Percentiles rank a stretch among this genome's conserved stretches.
These are phyloP conservation scores for Phanerochaete sordida DNA, from an alignment of 768 basidiomycete species.

Conservation along the genomic window DNA sequence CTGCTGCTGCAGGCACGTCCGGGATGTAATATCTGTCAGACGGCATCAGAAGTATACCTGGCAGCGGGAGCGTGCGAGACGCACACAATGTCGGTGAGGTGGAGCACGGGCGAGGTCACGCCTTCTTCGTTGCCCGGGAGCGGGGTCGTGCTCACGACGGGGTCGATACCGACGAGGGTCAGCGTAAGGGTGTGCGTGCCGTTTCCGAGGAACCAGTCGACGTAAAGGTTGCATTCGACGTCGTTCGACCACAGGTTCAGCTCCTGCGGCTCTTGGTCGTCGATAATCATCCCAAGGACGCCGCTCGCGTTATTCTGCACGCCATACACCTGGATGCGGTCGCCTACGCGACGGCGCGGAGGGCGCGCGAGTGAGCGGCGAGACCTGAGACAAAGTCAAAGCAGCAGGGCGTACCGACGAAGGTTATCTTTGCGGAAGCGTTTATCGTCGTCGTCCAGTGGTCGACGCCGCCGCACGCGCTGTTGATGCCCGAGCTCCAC, in stretches of 20 bases:
- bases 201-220: constrained; percentile 5
- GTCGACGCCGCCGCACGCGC: not conserved
- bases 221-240: not conserved
- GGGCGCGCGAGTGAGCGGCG: not conserved
- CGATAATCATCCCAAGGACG: constrained; percentile 1
- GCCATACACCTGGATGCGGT: constrained; percentile 4
- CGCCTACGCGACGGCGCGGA: not conserved
- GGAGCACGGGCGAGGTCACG: constrained; percentile 1
- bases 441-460: constrained; percentile 5
- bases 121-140: not conserved
- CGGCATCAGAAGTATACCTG: not conserved
- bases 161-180: not conserved
- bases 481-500: not conserved
- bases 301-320: constrained; percentile 8
- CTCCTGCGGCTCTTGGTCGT: not conserved
- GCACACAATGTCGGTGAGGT: constrained; percentile 5
- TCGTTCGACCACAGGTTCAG: not conserved
- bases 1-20: not conserved
- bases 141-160: not conserved
- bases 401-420: constrained; percentile 6
- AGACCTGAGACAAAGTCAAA: too few relatives aligned
- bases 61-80: not conserved
- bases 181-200: constrained; percentile 5
- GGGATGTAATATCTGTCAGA: constrained; percentile 7
- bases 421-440: not conserved